Conservation (phyloP, 2,329 filamentous ascomycete genomes). For the Fusarium sp. region DNA sequence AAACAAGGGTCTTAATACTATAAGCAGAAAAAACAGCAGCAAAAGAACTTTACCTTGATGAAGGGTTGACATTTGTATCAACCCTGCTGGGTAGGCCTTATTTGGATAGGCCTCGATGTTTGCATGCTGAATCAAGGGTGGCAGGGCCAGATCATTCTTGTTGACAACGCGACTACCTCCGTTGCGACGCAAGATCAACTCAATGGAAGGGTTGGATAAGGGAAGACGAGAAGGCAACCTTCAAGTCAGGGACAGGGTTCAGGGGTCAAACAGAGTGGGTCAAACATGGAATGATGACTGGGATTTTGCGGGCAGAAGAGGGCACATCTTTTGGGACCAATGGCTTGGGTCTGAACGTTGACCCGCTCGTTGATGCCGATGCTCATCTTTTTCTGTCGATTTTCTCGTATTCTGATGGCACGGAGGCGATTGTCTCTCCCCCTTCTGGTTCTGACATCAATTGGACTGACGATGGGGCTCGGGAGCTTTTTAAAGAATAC, state of each 20-base stretch:
- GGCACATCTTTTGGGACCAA: slow-evolving; percentile 34
- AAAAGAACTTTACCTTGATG: background rate
- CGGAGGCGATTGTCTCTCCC: slow-evolving; percentile 11
- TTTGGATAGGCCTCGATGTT: background rate
- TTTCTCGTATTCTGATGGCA: slow-evolving; percentile 42
- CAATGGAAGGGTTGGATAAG: slow-evolving; percentile 32
- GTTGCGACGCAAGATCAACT: slow-evolving; percentile 21
- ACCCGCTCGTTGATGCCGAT: slow-evolving; percentile 27
- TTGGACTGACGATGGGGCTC: slow-evolving; percentile 11
- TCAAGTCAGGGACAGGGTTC: slow-evolving; percentile 36
- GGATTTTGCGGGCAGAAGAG: slow-evolving; percentile 22
- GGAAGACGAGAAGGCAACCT: slow-evolving; percentile 14
- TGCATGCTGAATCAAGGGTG: background rate
- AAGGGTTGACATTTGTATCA: background rate
- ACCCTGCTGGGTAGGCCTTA: background rate
- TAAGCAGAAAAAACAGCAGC: background rate
- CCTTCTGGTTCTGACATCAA: slow-evolving; percentile 6
- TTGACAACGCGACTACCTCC: background rate
- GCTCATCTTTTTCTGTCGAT: slow-evolving; percentile 37
- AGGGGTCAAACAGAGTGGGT: slow-evolving; percentile 35
- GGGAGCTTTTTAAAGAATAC: slow-evolving; percentile 31
- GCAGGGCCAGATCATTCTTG: background rate
- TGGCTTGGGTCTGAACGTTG: slow-evolving; percentile 37
- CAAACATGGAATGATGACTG: slow-evolving; percentile 31
- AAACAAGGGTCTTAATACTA: background rate